Evolutionary conservation across 2,329 filamentous ascomycete genomes (phyloP).

Genomic region (Epichloe amarillans): DNA sequence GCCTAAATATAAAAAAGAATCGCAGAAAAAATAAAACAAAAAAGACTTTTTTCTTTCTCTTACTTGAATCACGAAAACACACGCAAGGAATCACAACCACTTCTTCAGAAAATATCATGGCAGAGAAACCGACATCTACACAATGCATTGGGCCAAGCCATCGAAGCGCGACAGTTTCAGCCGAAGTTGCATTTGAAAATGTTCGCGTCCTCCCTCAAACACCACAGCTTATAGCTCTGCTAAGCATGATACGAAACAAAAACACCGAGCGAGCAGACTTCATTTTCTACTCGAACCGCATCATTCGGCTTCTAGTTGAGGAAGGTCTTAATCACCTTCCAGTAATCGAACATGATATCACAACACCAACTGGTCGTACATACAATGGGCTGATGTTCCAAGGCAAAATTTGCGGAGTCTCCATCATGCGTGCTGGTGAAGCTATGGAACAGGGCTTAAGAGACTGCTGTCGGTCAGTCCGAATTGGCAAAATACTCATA

Average conservation of each 20-base stretch:
- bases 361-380: conserved; percentile 74
- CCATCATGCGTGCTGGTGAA: conserved; percentile 95
- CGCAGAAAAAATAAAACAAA: too few species aligned
- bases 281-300: conserved; percentile 97
- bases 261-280: conserved; percentile 87
- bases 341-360: conserved; percentile 76
- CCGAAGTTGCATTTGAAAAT: conserved; percentile 66
- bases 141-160: conserved; percentile 73
- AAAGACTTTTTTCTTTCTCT: too few species aligned
- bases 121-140: conserved; percentile 20
- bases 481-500: conserved; percentile 97
- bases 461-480: conserved; percentile 93
- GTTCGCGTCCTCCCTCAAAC: conserved; percentile 87
- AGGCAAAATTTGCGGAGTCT: conserved; percentile 96
- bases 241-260: conserved; percentile 87
- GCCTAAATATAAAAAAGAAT: too few species aligned
- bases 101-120: neutral
- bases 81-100: neutral
- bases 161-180: conserved; percentile 76
- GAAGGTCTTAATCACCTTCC: conserved; percentile 95
- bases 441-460: conserved; percentile 95
- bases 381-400: conserved; percentile 92
- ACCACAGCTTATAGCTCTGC: conserved; percentile 87
- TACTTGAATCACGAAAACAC: too few species aligned
- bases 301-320: conserved; percentile 91